Evolutionary conservation across 305 asterid species (phyloP).

Genomic region (Fraxinus sp.): DNA sequence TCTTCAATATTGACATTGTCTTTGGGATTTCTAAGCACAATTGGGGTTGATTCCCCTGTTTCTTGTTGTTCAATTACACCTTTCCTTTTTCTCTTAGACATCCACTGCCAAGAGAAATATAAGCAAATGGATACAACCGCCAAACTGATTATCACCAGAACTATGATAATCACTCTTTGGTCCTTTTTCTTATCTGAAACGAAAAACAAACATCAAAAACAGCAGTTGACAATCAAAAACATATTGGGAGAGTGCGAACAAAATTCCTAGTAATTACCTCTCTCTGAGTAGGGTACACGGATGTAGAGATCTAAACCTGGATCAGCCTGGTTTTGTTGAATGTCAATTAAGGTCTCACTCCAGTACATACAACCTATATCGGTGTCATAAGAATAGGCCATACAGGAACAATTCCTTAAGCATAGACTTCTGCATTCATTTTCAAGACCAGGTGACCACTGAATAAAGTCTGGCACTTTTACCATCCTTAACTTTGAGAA

Average conservation of each 20-base stretch:
- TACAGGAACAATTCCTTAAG: conserved; percentile 23
- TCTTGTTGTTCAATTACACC: not conserved
- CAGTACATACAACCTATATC: conserved; percentile 27
- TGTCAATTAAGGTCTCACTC: conserved; percentile 15
- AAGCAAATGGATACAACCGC: conserved; percentile 1
- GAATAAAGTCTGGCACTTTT: conserved; percentile 10
- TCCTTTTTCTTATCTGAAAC: conserved; percentile 20
- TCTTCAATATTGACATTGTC: conserved; percentile 13
- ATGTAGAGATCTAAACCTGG: conserved; percentile 13
- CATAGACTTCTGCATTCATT: not conserved
- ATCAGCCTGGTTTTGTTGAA: conserved; percentile 12
- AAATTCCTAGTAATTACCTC: not conserved
- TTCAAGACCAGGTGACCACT: not conserved
- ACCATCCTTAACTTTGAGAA: conserved; percentile 10
- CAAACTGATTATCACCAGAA: not conserved
- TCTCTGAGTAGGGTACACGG: conserved; percentile 20
- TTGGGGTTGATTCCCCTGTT: not conserved
- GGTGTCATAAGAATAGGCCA: conserved; percentile 7
- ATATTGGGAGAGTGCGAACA: not conserved
- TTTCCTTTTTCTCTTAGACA: conserved; percentile 17
- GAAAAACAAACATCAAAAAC: not conserved
- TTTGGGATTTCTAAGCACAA: not conserved
- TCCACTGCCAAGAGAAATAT: conserved; percentile 20
- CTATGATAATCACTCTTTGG: conserved; percentile 12
- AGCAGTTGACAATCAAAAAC: not conserved